phyloP scores from a whole-genome alignment of 1,284 basidiomycete species.

The Apiotrichum montevideense region DNA sequence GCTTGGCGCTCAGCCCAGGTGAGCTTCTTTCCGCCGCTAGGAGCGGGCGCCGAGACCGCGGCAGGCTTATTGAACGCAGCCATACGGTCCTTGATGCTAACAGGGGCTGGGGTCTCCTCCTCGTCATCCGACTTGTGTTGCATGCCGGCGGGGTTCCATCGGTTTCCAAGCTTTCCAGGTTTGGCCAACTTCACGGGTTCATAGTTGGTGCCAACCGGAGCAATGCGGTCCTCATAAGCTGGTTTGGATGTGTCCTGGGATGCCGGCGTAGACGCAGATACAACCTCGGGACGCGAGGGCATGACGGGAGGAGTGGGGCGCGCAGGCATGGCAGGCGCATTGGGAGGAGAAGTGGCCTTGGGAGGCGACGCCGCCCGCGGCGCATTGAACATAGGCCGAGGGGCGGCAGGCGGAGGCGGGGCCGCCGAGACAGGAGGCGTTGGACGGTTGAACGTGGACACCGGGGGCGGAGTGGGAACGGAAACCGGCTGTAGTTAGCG shows the following conservation, averaged over 20 bases:
- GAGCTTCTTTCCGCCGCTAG: slow-evolving; percentile 57
- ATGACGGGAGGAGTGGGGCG: slow-evolving; percentile 18
- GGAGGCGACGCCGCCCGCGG: background rate
- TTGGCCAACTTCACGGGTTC: slow-evolving; percentile 73
- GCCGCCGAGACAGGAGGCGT: slow-evolving; percentile 9
- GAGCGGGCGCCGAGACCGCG: slow-evolving; percentile 15
- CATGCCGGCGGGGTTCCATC: slow-evolving; percentile 57
- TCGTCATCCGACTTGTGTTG: slow-evolving; percentile 20
- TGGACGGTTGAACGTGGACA: slow-evolving; percentile 12
- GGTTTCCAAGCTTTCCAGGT: slow-evolving; percentile 74
- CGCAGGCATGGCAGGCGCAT: slow-evolving; percentile 13
- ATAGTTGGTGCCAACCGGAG: slow-evolving; percentile 75
- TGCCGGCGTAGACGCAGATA: slow-evolving; percentile 29
- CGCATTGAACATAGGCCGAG: slow-evolving; percentile 34
- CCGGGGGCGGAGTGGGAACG: slow-evolving; percentile 26
- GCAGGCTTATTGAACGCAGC: slow-evolving; percentile 28
- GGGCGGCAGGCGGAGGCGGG: slow-evolving; percentile 49
- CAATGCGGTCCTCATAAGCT: slow-evolving; percentile 68
- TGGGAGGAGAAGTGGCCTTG: slow-evolving; percentile 16
- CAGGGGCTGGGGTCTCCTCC: slow-evolving; percentile 31
- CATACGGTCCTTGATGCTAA: slow-evolving; percentile 39
- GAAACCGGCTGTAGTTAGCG: slow-evolving; percentile 20
- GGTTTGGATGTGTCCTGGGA: slow-evolving; percentile 55
- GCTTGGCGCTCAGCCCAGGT: slow-evolving; percentile 89
- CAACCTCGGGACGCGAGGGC: slow-evolving; percentile 14